These are phyloP conservation scores for Plasmodium vinckei DNA, from an alignment of 169 alveolate genomes.

Conservation along the genomic window DNA sequence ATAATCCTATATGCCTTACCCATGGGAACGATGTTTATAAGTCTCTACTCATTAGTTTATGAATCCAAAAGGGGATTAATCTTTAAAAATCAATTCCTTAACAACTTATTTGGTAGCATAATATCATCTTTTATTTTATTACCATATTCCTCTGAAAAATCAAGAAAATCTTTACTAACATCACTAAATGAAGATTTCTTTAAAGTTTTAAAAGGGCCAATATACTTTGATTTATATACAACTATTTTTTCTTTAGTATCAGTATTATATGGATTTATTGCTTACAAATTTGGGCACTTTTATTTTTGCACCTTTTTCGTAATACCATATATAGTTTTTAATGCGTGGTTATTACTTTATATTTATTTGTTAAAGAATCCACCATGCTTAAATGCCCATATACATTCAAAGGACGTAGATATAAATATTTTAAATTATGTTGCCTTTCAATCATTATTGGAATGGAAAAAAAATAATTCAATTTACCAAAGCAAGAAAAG, in stretches of 20 bases:
- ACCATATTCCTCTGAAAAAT: constrained; percentile 60
- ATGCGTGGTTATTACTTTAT: constrained; percentile 55
- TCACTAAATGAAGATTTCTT: constrained; percentile 65
- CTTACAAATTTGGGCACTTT: constrained; percentile 49
- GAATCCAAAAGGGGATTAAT: constrained; percentile 64
- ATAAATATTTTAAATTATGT: constrained; percentile 72
- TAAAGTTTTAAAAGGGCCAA: constrained; percentile 70
- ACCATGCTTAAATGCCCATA: constrained; percentile 45
- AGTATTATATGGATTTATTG: constrained; percentile 39
- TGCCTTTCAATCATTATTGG: constrained; percentile 61
- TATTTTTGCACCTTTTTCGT: constrained; percentile 47
- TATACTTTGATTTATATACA: constrained; percentile 60
- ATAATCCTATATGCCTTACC: constrained; percentile 66
- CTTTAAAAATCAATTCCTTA: constrained; percentile 31
- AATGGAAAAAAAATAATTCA: constrained; percentile 73
- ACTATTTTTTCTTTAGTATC: constrained; percentile 39
- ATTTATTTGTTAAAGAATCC: constrained; percentile 58
- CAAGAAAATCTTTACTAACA: constrained; percentile 41
- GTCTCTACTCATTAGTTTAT: constrained; percentile 64
- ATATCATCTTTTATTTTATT: constrained; percentile 63
- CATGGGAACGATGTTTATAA: constrained; percentile 76
- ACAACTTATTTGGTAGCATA: constrained; percentile 59
- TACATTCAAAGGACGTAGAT: constrained; percentile 56
- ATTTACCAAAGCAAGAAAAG: constrained; percentile 68
- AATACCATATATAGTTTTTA: constrained; percentile 67